phyloP scores from a whole-genome alignment of 2,329 filamentous ascomycete species.

The Dactylonectria estremocensis region DNA sequence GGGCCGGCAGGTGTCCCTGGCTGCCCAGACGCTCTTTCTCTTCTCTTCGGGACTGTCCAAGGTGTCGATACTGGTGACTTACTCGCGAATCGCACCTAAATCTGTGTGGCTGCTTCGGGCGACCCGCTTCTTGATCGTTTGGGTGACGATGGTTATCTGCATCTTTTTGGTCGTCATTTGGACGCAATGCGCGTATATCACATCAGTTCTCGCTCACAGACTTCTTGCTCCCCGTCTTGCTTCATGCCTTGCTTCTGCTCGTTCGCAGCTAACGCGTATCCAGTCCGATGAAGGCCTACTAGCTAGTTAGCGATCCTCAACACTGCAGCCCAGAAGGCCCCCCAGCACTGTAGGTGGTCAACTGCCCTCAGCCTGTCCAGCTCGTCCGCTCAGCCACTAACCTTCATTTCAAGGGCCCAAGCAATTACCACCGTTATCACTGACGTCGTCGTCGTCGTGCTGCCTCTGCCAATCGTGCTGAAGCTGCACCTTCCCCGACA shows the following conservation, averaged over 20 bases:
- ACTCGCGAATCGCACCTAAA: slow-evolving; percentile 55
- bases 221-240: neutral
- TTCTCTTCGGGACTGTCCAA: slow-evolving; percentile 57
- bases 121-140: slow-evolving; percentile 45
- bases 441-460: slow-evolving; percentile 54
- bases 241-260: neutral
- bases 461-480: slow-evolving; percentile 55
- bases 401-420: slow-evolving; percentile 42
- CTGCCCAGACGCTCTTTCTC: slow-evolving; percentile 57
- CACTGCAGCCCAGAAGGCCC: slow-evolving; percentile 51
- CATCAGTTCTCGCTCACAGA: no score
- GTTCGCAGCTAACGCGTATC: neutral
- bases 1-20: slow-evolving; percentile 56
- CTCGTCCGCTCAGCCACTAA: slow-evolving; percentile 1
- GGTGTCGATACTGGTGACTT: slow-evolving; percentile 57
- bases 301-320: slow-evolving; percentile 36
- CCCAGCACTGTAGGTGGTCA: slow-evolving; percentile 38
- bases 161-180: slow-evolving; percentile 53
- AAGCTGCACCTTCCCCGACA: slow-evolving; percentile 48
- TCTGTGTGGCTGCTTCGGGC: slow-evolving; percentile 51
- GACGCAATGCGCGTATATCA: slow-evolving; percentile 54
- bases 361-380: no score
- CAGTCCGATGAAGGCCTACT: slow-evolving; percentile 43
- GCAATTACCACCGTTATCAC: slow-evolving; percentile 50
- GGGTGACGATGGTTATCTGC: slow-evolving; percentile 47